A percentile compares a stretch with the other conserved stretches of the same genome.
Evolutionary conservation across 1,284 basidiomycete species (phyloP).

Genomic region (Baeospora myosura): DNA sequence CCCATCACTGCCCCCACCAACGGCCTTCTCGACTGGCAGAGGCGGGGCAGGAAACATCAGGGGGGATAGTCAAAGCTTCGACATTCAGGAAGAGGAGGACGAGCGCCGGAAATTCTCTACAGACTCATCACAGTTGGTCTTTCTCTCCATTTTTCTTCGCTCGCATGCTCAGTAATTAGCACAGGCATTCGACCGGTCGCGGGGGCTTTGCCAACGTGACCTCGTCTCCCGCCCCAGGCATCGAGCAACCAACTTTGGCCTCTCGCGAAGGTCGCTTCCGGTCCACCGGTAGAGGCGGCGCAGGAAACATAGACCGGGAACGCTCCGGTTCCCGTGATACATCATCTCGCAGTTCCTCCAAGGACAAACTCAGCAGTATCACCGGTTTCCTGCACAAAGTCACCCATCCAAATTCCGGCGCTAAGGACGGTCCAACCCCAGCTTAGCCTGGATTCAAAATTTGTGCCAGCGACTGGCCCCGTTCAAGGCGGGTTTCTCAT

Average conservation of each 20-base stretch:
- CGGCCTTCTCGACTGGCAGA: conserved; percentile 16
- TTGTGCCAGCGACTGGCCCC: no score
- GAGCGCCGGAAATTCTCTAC: no score
- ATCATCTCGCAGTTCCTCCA: conserved; percentile 17
- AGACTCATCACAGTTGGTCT: no score
- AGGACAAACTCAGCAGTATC: conserved; percentile 25
- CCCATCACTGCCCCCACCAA: conserved; percentile 9
- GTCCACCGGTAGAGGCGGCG: conserved; percentile 65
- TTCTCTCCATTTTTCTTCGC: not conserved
- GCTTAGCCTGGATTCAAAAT: no score
- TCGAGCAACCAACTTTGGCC: conserved; percentile 25
- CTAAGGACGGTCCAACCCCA: not conserved
- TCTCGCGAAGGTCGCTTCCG: conserved; percentile 26
- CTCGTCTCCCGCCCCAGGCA: conserved; percentile 27
- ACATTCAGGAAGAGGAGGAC: not conserved
- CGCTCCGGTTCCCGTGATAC: conserved; percentile 34
- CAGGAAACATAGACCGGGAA: conserved; percentile 53
- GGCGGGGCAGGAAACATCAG: conserved; percentile 27
- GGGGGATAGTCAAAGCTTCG: conserved; percentile 19
- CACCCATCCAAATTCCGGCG: conserved; percentile 15
- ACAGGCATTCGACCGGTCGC: conserved; percentile 61
- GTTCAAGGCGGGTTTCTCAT: no score
- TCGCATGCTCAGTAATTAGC: conserved; percentile 2
- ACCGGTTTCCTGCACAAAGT: conserved; percentile 23
- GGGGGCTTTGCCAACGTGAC: conserved; percentile 62